Evolutionary conservation across 2,329 filamentous ascomycete species (phyloP).

Genomic region (Microcyclospora tardicrescens): DNA sequence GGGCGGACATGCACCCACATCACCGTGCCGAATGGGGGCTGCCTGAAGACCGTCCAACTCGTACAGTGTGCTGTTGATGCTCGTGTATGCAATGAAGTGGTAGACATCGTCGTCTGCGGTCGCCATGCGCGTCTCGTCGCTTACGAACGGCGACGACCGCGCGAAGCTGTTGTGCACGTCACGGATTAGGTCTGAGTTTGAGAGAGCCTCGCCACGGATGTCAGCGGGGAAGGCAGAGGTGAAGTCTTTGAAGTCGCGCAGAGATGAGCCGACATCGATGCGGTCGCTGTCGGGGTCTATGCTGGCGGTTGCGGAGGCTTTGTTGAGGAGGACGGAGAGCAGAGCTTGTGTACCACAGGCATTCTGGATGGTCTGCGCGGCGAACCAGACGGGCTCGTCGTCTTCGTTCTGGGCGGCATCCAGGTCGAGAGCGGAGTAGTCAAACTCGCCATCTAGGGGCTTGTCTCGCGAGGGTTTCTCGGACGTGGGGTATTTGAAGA

Average conservation of each 20-base stretch:
- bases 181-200: constrained; percentile 47
- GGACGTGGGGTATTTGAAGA: constrained; percentile 88
- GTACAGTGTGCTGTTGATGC: constrained; percentile 67
- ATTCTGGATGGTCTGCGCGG: constrained; percentile 94
- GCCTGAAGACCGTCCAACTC: constrained; percentile 93
- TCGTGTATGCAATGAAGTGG: constrained; percentile 93
- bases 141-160: constrained; percentile 75
- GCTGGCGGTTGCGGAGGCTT: constrained; percentile 31
- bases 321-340: constrained; percentile 81
- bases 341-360: constrained; percentile 95
- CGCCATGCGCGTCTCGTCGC: constrained; percentile 66
- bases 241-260: constrained; percentile 76
- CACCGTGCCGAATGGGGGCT: constrained; percentile 77
- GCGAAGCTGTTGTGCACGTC: constrained; percentile 83
- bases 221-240: constrained; percentile 63
- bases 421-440: constrained; percentile 54
- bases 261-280: constrained; percentile 58
- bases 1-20: constrained; percentile 50
- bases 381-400: constrained; percentile 63
- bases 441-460: constrained; percentile 71
- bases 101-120: constrained; percentile 80
- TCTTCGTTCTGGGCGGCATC: constrained; percentile 12
- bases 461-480: constrained; percentile 45
- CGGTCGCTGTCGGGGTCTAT: constrained; percentile 25
- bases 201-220: constrained; percentile 56